Evolutionary conservation across 768 basidiomycete genomes (phyloP).

Genomic region (Podaxis carcinomalis): DNA sequence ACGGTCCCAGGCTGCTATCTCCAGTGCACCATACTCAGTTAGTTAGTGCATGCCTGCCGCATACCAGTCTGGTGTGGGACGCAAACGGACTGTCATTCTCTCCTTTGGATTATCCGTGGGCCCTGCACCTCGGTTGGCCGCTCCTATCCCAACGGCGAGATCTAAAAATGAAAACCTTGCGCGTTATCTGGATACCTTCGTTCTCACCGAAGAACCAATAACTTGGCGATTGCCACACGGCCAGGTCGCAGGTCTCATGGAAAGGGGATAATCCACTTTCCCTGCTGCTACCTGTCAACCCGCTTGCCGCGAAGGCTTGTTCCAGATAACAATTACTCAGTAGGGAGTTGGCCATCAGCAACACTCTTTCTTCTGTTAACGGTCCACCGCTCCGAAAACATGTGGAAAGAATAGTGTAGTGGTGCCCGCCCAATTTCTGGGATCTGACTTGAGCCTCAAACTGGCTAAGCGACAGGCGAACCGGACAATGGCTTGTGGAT

Average conservation of each 20-base stretch:
- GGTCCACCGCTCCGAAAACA: not conserved
- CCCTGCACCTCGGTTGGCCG: not conserved
- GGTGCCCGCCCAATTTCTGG: too few relatives aligned
- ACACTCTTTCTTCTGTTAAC: not conserved
- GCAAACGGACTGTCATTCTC: not conserved
- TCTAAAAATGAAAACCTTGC: constrained; percentile 1
- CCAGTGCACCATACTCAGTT: not conserved
- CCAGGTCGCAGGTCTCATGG: not conserved
- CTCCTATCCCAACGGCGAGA: constrained; percentile 1
- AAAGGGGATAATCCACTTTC: not conserved
- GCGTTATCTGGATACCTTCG: not conserved
- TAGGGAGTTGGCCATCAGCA: not conserved
- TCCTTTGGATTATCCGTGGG: not conserved
- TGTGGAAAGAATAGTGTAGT: not conserved
- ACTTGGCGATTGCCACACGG: constrained; percentile 2
- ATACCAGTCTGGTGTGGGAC: not conserved
- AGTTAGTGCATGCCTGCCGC: not conserved
- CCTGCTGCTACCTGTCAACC: not conserved
- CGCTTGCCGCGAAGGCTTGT: not conserved
- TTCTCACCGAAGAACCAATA: constrained; percentile 6
- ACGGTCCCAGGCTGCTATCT: not conserved
- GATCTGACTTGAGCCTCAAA: too few relatives aligned
- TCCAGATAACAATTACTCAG: not conserved
- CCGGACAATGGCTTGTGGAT: too few relatives aligned
- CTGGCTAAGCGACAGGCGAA: too few relatives aligned